Evolutionary conservation across 2,329 filamentous ascomycete species (phyloP).

Genomic region (Allantophomopsis lycopodina): DNA sequence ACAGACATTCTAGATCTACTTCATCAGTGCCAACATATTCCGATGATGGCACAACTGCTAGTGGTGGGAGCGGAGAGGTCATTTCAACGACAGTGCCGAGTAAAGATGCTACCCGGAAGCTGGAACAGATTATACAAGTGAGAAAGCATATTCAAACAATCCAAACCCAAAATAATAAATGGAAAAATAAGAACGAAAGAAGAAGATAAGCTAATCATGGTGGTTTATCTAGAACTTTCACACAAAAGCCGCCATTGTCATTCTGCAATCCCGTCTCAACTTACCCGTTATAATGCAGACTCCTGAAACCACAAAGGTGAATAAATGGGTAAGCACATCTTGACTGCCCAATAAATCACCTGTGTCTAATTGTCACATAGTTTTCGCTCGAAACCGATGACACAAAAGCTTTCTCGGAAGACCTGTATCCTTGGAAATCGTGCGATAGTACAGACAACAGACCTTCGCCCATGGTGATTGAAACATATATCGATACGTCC

Average conservation of each 20-base stretch:
- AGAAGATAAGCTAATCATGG: constrained; percentile 19
- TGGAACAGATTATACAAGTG: constrained; percentile 92
- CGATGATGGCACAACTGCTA: constrained; percentile 32
- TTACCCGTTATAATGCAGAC: constrained; percentile 40
- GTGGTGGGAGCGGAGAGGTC: constrained; percentile 26
- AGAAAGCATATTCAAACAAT: constrained; percentile 14
- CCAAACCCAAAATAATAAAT: too few species aligned
- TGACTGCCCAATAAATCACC: background rate
- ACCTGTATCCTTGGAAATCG: constrained; percentile 68
- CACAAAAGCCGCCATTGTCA: constrained; percentile 71
- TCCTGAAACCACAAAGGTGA: constrained; percentile 49
- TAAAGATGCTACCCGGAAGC: constrained; percentile 59
- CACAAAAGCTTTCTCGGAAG: constrained; percentile 73
- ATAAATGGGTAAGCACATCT: constrained; percentile 64
- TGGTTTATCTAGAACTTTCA: constrained; percentile 63
- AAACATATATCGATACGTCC: constrained; percentile 75
- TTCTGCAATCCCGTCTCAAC: constrained; percentile 68
- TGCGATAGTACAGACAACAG: constrained; percentile 64
- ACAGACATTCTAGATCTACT: constrained; percentile 19
- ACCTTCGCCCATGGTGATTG: constrained; percentile 76
- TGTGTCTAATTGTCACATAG: constrained; percentile 28
- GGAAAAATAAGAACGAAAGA: too few species aligned
- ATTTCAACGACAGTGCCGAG: constrained; percentile 34
- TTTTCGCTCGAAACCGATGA: constrained; percentile 94
- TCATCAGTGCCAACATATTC: constrained; percentile 33